Percentiles rank a stretch among this genome's conserved stretches.
Evolutionary conservation across 2,329 filamentous ascomycete species (phyloP).

Genomic region (Colletotrichum lupini): DNA sequence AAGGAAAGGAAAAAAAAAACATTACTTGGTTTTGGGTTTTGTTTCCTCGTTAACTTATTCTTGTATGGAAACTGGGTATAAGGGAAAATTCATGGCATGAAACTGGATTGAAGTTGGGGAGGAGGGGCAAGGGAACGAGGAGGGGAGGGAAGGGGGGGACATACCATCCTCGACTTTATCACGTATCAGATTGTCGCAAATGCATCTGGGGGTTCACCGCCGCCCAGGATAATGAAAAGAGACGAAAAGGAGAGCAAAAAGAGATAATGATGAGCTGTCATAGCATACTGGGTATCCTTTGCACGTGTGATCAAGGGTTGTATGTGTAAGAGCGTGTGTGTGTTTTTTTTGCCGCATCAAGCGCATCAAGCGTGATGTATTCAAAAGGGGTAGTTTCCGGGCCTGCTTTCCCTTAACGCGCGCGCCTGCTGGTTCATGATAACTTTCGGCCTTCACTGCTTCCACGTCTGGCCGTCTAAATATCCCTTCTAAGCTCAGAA

Average conservation of each 20-base stretch:
- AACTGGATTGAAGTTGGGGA: not conserved
- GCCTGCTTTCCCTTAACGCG: slow-evolving; percentile 20
- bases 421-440: slow-evolving; percentile 22
- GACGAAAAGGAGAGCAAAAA: not conserved
- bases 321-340: too few relatives aligned
- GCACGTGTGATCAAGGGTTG: too few relatives aligned
- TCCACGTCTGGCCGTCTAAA: slow-evolving; percentile 16
- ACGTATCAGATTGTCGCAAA: slow-evolving; percentile 22
- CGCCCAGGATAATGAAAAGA: slow-evolving; percentile 23
- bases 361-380: slow-evolving; percentile 30
- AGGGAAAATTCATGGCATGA: not conserved
- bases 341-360: slow-evolving; percentile 4
- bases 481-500: slow-evolving; percentile 5
- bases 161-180: not conserved
- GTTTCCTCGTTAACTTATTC: not conserved
- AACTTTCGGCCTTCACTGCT: not conserved
- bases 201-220: slow-evolving; percentile 9
- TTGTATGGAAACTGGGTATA: not conserved
- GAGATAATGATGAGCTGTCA: not conserved
- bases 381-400: slow-evolving; percentile 8
- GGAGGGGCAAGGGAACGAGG: not conserved
- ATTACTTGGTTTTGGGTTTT: not conserved
- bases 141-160: not conserved
- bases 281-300: too few relatives aligned
- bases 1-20: not conserved